Percentiles rank a stretch among this genome's conserved stretches.
phyloP scores from a whole-genome alignment of 2,329 filamentous ascomycete species.

The Pestalotiopsis sp. region DNA sequence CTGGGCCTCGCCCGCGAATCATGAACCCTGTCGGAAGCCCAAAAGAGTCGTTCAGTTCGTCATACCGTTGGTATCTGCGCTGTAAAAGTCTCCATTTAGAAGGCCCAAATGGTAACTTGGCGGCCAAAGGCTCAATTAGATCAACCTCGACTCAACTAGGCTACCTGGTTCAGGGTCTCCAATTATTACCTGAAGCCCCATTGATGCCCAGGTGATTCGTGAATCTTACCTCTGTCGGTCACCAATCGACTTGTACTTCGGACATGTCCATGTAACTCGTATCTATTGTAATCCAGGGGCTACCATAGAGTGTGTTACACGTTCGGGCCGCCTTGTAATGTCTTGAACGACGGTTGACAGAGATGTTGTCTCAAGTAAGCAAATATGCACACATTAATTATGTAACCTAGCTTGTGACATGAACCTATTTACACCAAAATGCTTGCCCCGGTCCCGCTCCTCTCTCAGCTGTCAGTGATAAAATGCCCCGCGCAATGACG shows the following conservation, averaged over 20 bases:
- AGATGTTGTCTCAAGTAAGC: background rate
- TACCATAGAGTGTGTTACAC: background rate
- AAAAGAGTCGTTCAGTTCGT: background rate
- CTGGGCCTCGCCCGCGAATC: background rate
- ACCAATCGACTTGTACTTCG: background rate
- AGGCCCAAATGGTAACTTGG: background rate
- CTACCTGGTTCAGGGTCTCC: background rate
- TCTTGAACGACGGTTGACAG: background rate
- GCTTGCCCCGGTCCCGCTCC: background rate
- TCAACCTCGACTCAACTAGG: background rate
- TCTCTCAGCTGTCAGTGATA: background rate
- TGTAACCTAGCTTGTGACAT: background rate
- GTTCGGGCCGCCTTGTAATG: background rate
- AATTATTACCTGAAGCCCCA: background rate
- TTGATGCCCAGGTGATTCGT: background rate
- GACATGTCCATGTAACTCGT: background rate
- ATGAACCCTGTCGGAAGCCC: background rate
- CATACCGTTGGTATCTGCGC: background rate
- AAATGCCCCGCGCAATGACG: conserved; percentile 6
- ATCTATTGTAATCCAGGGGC: background rate
- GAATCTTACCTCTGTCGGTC: background rate
- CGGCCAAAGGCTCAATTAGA: background rate
- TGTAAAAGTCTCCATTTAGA: background rate
- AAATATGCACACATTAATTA: background rate
- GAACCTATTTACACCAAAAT: background rate